phyloP scores from a whole-genome alignment of 2,329 filamentous ascomycete genomes.

The Hypoxylon sp. region DNA sequence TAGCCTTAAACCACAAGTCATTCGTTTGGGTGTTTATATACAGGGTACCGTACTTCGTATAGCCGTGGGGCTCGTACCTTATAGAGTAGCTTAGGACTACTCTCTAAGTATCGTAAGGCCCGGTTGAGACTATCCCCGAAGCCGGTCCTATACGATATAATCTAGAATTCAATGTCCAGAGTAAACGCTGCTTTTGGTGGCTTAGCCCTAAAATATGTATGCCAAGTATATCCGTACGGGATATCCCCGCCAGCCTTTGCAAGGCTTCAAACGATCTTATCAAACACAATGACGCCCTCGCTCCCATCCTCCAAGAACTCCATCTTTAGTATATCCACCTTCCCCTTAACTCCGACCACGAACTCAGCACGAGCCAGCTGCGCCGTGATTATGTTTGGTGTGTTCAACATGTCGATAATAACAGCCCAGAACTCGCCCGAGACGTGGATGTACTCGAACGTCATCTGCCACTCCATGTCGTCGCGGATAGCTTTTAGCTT shows the following conservation, averaged over 20 bases:
- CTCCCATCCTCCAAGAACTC: slow-evolving; percentile 53
- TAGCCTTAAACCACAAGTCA: neutral
- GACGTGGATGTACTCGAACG: slow-evolving; percentile 55
- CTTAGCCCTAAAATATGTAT: neutral
- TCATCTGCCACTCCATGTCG: slow-evolving; percentile 54
- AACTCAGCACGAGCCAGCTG: slow-evolving; percentile 55
- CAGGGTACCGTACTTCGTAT: neutral
- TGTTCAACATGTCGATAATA: slow-evolving; percentile 49
- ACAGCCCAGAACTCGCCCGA: slow-evolving; percentile 58
- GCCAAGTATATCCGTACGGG: neutral
- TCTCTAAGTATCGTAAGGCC: neutral
- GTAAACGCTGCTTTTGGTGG: neutral
- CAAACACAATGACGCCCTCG: slow-evolving; percentile 55
- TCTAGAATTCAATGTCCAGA: neutral
- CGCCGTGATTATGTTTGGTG: slow-evolving; percentile 46
- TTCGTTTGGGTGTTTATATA: neutral
- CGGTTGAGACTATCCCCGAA: neutral
- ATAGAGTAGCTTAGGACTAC: neutral
- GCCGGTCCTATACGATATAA: neutral
- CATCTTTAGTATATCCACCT: slow-evolving; percentile 50
- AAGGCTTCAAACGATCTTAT: slow-evolving; percentile 29
- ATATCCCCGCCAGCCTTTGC: neutral
- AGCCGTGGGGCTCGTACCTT: neutral
- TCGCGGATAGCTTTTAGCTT: slow-evolving; percentile 50
- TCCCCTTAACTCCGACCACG: slow-evolving; percentile 51